Evolutionary conservation across 768 basidiomycete species (phyloP), one percentile per base, ranked within the genome.

Genomic region (Amanita polypyramis): DNA sequence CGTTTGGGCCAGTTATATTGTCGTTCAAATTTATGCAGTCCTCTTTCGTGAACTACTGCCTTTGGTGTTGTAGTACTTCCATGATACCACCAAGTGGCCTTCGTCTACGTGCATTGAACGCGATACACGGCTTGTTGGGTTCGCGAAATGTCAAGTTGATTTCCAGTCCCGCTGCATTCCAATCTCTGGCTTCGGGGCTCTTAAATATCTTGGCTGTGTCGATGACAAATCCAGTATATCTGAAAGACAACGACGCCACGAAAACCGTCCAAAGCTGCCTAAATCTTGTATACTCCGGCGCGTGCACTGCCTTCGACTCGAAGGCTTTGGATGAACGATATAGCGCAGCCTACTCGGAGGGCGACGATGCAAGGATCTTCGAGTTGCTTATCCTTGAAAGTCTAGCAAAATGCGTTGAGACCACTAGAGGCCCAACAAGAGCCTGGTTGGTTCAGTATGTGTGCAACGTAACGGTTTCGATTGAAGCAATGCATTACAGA

Each of bases 1-100:
- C 50, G 14, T 33, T 12, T 15, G 11, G 34, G 35, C 15, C 15
- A 39, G 40, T n/a, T 29, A 10, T 23, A 7, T 8, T 33, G 15
- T n/a, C 41, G 10, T 50, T 50, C 10, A 47, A 27, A 27, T 53
- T 7, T 27, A 27, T 27, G 27, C 14, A 68, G 67, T 58, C 72
- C 54, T 66, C 62, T 19, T 74, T 72, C 45, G 65, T 82, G 8
- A 77, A 79, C 50, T 76, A 85, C 20, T 77, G 73, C 54, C 52
- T 82, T 25, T 89, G 85, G 85, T 86, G 83, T 56, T 77, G 78
- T 54, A 76, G 74, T 53, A 82, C 82, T 7, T 77, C 77, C 1
- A 60, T 69, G 5, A 66, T 69, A 15, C 63, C 66, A 34, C 52
- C 65, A 5, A 66, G 72, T 6, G 54, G 55, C 14, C 62, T 73